Evolutionary conservation across 768 basidiomycete genomes (phyloP).

Genomic region (Pluteus cervinus): DNA sequence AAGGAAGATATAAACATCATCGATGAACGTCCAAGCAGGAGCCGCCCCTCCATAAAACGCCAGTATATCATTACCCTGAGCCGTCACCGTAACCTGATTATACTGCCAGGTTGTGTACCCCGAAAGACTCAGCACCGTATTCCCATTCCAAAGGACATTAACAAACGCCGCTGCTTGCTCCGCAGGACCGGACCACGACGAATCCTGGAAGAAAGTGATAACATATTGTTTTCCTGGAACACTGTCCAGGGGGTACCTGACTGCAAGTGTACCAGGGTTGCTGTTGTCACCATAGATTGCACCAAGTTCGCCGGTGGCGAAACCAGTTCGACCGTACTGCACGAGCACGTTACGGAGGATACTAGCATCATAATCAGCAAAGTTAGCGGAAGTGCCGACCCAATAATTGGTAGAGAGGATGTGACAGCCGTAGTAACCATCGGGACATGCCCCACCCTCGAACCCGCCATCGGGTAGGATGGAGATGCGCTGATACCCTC

Average conservation of each 20-base stretch:
- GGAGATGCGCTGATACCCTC: constrained; percentile 38
- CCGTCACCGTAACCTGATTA: constrained; percentile 28
- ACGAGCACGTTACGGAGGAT: constrained; percentile 34
- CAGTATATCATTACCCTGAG: constrained; percentile 28
- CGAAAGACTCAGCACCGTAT: constrained; percentile 25
- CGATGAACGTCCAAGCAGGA: constrained; percentile 45
- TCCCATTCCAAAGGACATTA: constrained; percentile 38
- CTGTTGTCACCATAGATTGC: constrained; percentile 31
- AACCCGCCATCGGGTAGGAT: constrained; percentile 36
- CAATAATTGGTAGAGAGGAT: constrained; percentile 28
- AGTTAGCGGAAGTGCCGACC: constrained; percentile 29
- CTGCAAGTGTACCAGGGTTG: constrained; percentile 32
- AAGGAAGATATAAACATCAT: constrained; percentile 27
- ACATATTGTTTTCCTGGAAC: constrained; percentile 29
- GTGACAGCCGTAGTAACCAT: constrained; percentile 45
- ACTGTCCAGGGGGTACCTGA: constrained; percentile 24
- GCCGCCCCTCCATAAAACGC: constrained; percentile 37
- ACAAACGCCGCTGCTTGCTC: constrained; percentile 30
- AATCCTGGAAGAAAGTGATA: constrained; percentile 37
- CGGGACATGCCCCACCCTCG: constrained; percentile 29
- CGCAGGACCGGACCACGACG: constrained; percentile 26
- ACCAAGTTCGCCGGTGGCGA: constrained; percentile 34
- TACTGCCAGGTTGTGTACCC: constrained; percentile 33
- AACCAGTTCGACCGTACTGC: constrained; percentile 37
- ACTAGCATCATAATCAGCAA: constrained; percentile 34